Base-by-base conservation (phyloP, 1,284 basidiomycete genomes). In the Cystodermella granulosa region DNA sequence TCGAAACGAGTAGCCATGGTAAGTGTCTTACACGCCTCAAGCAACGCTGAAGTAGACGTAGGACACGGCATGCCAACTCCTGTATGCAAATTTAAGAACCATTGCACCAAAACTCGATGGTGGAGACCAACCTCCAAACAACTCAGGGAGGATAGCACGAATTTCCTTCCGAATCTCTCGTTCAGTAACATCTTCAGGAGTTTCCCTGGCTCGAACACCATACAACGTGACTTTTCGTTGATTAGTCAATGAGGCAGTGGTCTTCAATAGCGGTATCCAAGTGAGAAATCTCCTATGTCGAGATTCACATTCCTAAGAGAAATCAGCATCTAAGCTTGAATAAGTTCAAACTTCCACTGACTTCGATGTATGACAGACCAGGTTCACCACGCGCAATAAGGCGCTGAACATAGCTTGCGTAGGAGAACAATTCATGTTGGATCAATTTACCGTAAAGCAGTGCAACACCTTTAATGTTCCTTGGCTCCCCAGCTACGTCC, bases 331-430 rank as follows among this genome's bases (percentile, higher is more conserved):
- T 28, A n/a, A 35, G 34, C 36, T 43, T 35, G 14, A 47, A 24
- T 39, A n/a, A 37, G 24, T 40, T 14, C 39, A 38, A 44, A 42
- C 34, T 24, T 15, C 18, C 23, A 52, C 70, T 23, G 51, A 82
- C 83, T 61, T 81, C 74, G n/a, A 63, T 62, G 50, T 65, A 72
- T 3, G 75, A 74, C 39, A 87, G 60, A 5, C 81, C 83, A 1
- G 62, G 56, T 57, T 89, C 87, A 5, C 90, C 87, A 20, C 88
- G 76, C 2, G 91, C 88, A 46, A 94, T 83, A 18, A 96, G 74
- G 21, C 87, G 78, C 58, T 92, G 88, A 23, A 95, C 76, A 58
- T 94, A 96, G 34, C 76, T 75, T n/a, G 81, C 74, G 58, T 91
- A 95, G 2, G 85, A 88, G 61, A 95, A 94, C 17, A 92, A 62